Evolutionary conservation across 1,284 basidiomycete species (phyloP).

Genomic region (Leccinum pseudoinsigne): DNA sequence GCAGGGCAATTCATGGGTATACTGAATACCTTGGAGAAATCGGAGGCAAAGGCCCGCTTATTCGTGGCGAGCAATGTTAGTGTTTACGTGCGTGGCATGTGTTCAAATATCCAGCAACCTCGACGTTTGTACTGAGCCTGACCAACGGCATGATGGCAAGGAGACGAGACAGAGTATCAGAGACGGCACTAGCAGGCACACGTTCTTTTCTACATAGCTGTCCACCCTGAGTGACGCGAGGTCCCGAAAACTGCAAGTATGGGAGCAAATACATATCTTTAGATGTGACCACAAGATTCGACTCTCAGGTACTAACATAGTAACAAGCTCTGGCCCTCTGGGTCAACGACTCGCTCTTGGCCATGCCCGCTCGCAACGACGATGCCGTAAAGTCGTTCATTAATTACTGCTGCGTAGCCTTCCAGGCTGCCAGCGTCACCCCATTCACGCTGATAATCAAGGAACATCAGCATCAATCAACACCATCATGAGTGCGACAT

Average conservation of each 20-base stretch:
- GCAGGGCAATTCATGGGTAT: neutral
- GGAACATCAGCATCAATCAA: neutral
- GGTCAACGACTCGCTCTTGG: neutral
- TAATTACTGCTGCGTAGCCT: neutral
- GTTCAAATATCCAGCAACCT: constrained; percentile 12
- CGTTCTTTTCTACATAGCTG: neutral
- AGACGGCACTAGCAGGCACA: neutral
- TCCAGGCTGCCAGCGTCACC: constrained; percentile 4
- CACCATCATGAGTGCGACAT: neutral
- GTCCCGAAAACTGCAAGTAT: neutral
- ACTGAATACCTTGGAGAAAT: constrained; percentile 48
- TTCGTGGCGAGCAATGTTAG: neutral
- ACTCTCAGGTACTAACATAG: neutral
- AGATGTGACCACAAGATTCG: neutral
- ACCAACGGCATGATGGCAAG: constrained; percentile 20
- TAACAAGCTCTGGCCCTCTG: too few relatives aligned
- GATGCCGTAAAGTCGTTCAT: neutral
- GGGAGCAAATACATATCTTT: neutral
- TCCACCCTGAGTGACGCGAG: neutral
- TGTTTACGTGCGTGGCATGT: neutral
- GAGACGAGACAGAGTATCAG: neutral
- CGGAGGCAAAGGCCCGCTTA: constrained; percentile 47
- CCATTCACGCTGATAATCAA: constrained; percentile 11
- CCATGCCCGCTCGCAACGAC: neutral
- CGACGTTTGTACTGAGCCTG: constrained; percentile 18